phyloP scores from a whole-genome alignment of 2,329 filamentous ascomycete genomes.

The Pseudogymnoascus sp. region DNA sequence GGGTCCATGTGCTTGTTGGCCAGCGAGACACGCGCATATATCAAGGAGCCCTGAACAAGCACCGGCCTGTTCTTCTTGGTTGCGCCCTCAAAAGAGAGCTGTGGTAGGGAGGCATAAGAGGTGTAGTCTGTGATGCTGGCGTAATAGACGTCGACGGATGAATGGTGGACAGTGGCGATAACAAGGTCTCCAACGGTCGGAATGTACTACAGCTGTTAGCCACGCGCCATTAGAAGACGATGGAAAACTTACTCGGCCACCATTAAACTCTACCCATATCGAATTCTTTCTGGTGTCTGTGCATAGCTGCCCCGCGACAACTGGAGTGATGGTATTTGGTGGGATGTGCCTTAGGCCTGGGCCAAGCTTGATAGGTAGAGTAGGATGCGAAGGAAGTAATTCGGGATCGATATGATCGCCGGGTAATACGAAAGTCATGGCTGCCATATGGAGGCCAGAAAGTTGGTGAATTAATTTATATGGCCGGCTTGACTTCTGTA shows the following conservation, averaged over 20 bases:
- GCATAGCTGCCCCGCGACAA: conserved; percentile 58
- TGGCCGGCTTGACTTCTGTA: neutral
- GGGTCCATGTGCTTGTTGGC: conserved; percentile 78
- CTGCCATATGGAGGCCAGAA: conserved; percentile 38
- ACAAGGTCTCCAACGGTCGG: conserved; percentile 77
- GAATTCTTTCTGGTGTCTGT: conserved; percentile 66
- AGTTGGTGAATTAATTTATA: conserved; percentile 1
- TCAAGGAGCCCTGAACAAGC: conserved; percentile 64
- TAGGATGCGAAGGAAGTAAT: conserved; percentile 58
- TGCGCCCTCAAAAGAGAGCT: conserved; percentile 87
- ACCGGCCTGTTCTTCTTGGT: conserved; percentile 86
- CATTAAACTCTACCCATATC: conserved; percentile 65
- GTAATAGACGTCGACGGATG: conserved; percentile 68
- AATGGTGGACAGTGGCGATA: conserved; percentile 75
- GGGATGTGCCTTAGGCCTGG: conserved; percentile 77
- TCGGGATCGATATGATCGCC: conserved; percentile 65
- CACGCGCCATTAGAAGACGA: conserved; percentile 26
- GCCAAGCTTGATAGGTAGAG: conserved; percentile 68
- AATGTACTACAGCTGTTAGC: conserved; percentile 52
- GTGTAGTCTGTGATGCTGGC: conserved; percentile 64
- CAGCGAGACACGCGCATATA: conserved; percentile 77
- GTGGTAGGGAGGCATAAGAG: conserved; percentile 62
- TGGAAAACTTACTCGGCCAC: conserved; percentile 52
- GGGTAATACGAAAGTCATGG: conserved; percentile 63
- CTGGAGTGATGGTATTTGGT: conserved; percentile 62